These are phyloP conservation scores for Fraxinus albicans DNA, from an alignment of 305 asterid genomes.

Conservation along the genomic window DNA sequence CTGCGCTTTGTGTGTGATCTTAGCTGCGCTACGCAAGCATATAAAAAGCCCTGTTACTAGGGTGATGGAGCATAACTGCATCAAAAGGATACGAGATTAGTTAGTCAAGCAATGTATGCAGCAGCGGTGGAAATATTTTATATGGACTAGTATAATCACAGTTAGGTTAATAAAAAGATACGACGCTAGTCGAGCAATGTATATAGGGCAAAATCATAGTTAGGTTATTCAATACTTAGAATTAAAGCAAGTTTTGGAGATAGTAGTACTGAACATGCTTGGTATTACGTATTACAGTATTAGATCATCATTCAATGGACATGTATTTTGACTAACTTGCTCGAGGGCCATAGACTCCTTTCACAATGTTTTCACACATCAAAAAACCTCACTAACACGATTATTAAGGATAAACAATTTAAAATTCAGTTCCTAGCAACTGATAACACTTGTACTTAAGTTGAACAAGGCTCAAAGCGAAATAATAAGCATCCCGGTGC, in stretches of 20 bases:
- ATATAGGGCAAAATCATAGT: no score
- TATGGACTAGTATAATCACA: background rate
- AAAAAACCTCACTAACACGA: background rate
- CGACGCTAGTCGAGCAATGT: background rate
- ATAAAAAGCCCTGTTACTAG: conserved; percentile 81
- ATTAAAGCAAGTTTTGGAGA: background rate
- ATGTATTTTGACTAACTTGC: background rate
- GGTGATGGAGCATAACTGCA: conserved; percentile 80
- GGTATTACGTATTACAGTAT: background rate
- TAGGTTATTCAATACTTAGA: background rate
- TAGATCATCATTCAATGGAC: background rate
- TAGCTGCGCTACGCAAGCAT: conserved; percentile 90
- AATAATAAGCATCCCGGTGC: background rate
- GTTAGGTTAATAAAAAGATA: background rate
- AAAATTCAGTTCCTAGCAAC: background rate
- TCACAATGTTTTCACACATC: background rate
- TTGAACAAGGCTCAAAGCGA: background rate
- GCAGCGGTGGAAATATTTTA: background rate
- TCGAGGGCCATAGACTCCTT: background rate
- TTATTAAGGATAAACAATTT: background rate
- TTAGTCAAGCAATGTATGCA: background rate
- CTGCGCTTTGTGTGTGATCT: conserved; percentile 87
- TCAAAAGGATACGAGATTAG: background rate
- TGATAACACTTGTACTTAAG: background rate
- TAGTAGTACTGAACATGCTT: background rate